Conservation (phyloP, 2,329 filamentous ascomycete genomes). For the Lizonia empirigonia region DNA sequence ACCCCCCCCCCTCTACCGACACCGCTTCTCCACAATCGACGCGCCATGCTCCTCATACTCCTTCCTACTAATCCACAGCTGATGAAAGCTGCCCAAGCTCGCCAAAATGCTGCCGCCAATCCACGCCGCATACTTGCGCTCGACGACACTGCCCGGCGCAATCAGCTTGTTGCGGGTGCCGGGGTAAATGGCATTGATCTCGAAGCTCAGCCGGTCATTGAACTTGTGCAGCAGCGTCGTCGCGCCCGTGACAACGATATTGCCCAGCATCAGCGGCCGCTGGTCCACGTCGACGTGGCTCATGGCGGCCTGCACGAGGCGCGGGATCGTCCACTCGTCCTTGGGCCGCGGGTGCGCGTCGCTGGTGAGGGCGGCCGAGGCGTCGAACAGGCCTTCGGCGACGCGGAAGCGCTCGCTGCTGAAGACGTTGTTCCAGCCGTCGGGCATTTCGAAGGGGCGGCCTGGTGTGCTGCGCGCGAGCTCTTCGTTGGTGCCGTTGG, state of each 20-base stretch:
- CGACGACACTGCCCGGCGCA: conserved; percentile 81
- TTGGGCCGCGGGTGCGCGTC: conserved; percentile 61
- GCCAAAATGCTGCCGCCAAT: conserved; percentile 95
- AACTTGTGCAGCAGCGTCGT: conserved; percentile 88
- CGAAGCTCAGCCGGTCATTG: conserved; percentile 85
- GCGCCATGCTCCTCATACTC: conserved; percentile 96
- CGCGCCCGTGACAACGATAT: conserved; percentile 91
- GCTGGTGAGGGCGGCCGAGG: conserved; percentile 69
- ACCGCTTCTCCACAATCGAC: conserved; percentile 92
- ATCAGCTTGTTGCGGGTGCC: conserved; percentile 86
- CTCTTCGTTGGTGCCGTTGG: conserved; percentile 70
- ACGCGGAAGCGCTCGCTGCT: conserved; percentile 84
- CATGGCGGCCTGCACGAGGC: conserved; percentile 78
- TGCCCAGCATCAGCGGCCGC: conserved; percentile 78
- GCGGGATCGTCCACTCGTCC: conserved; percentile 79
- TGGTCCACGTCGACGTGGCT: conserved; percentile 86
- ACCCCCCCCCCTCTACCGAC: too few relatives aligned
- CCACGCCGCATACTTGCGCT: conserved; percentile 92
- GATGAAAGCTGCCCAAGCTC: conserved; percentile 95
- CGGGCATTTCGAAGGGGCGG: conserved; percentile 94
- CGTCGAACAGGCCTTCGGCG: conserved; percentile 90
- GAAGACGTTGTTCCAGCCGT: conserved; percentile 96
- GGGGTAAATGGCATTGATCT: conserved; percentile 81
- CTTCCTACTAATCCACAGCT: conserved; percentile 98
- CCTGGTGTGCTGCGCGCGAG: conserved; percentile 73